Evolutionary conservation across 2,329 filamentous ascomycete genomes (phyloP), one percentile per base, ranked within the genome.

Genomic region (Corynespora cassiicola): DNA sequence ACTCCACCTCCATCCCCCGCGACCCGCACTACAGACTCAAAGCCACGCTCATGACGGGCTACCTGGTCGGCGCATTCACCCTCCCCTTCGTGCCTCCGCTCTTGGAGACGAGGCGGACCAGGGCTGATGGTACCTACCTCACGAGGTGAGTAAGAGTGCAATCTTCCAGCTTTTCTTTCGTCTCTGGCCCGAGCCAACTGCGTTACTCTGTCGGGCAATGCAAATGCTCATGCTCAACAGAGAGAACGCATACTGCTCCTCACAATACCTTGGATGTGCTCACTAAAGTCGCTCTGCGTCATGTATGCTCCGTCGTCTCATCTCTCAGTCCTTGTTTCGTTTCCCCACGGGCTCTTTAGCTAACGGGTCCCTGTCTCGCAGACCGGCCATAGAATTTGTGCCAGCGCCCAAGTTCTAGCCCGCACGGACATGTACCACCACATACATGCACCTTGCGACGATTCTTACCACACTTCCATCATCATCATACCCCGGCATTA

Each of bases 31-130:
- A 61, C 46, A 48, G 53, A 5, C 56, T 68, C 35, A 66, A 68
- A 42, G 61, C 61, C 16, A 55, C 52, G 6, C 58, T 68, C 9
- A 65, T 66, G 47, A 69, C 63, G 1, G 57, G 58, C 9, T 71
- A 70, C 30, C 56, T 70, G 2, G 60, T 66, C 5, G 60, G 55
- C 4, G 68, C 65, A 10, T 65, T 70, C 20, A 65, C 67, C 3
- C 52, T 71, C 6, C 68, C 68, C 0, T 70, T 70, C 44, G 63
- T 71, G 21, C 68, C 65, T 15, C 66, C 68, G 16, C 57, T 69
- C 19, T 37, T 70, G 14, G 66, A 70, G 49, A 68, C 60, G 2
- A 43, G 64, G 35, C 51, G 65, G 31, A 56, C 64, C 1, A 68
- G 56, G 48, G 57, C 58, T 6, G 68, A 71, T 48, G 68, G 68